These are phyloP conservation scores for Picea abies DNA, from an alignment of 83 land plant species.

Conservation along the genomic window DNA sequence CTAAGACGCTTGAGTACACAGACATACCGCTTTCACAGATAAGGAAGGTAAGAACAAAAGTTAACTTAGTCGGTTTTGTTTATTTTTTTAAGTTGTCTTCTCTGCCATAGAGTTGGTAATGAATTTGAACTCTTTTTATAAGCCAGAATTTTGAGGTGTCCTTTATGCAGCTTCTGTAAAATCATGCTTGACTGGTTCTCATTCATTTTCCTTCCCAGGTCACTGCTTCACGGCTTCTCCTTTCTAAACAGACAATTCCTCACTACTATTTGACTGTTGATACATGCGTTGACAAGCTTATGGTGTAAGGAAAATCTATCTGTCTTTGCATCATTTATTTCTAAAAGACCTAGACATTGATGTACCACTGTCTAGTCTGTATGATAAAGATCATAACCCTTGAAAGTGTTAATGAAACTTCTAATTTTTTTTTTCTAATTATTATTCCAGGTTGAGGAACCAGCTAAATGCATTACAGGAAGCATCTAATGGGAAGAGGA, in stretches of 20 bases:
- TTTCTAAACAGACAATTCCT: constrained; percentile 97
- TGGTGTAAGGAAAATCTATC: constrained; percentile 49
- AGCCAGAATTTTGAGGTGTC: neutral
- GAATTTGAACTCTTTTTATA: neutral
- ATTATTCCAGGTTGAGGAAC: constrained; percentile 47
- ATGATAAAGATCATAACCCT: too few species aligned
- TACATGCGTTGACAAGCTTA: constrained; percentile 89
- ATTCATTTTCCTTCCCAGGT: constrained; percentile 46
- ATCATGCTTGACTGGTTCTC: neutral
- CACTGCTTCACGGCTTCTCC: constrained; percentile 88
- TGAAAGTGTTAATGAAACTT: neutral
- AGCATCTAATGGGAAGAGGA: constrained; percentile 78
- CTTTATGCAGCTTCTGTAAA: neutral
- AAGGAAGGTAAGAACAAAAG: constrained; percentile 66
- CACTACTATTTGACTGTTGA: constrained; percentile 98
- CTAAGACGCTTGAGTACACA: constrained; percentile 56
- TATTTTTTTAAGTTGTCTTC: neutral
- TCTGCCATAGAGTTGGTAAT: constrained; percentile 7
- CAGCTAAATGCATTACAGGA: constrained; percentile 75
- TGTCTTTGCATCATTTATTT: neutral
- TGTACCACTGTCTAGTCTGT: too few species aligned
- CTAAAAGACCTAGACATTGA: neutral
- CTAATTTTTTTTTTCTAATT: constrained; percentile 4
- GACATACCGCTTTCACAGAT: constrained; percentile 92
- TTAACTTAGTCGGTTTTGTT: neutral